A percentile compares a stretch with the other conserved stretches of the same genome.
Conservation (phyloP, 1,284 basidiomycete genomes). For the Cutaneotrichosporon dermatis region DNA sequence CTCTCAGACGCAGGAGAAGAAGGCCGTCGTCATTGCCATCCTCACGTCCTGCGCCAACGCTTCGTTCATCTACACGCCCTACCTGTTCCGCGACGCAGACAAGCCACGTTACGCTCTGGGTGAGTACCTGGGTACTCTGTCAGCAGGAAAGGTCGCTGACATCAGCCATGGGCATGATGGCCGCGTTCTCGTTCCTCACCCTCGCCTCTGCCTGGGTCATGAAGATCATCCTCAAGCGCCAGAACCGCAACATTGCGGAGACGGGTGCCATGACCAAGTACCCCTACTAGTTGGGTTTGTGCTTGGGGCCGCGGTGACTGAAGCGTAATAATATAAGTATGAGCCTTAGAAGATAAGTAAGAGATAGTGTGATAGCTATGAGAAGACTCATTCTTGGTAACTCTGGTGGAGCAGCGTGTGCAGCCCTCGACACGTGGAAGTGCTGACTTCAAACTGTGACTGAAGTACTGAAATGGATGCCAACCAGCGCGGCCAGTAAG, state of each 20-base stretch:
- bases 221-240: conserved; percentile 16
- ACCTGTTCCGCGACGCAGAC: conserved; percentile 28
- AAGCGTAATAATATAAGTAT: no score
- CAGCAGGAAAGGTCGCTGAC: not conserved
- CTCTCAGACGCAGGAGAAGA: conserved; percentile 35
- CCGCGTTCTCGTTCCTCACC: conserved; percentile 20
- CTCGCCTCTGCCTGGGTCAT: conserved; percentile 17
- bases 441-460: no score
- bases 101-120: conserved; percentile 22
- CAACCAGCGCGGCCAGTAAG: no score
- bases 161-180: conserved; percentile 20
- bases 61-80: conserved; percentile 33
- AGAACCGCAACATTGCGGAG: conserved; percentile 16
- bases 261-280: conserved; percentile 16
- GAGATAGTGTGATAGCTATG: no score
- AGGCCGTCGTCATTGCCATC: conserved; percentile 30
- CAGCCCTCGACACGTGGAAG: no score
- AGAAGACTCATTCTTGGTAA: no score
- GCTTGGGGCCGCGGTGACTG: no score
- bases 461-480: no score
- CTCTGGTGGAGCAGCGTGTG: no score
- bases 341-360: no score
- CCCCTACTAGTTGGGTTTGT: conserved; percentile 9
- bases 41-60: conserved; percentile 24
- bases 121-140: not conserved